These are phyloP conservation scores for Hanseniaspora lindneri DNA, from an alignment of 805 yeast genomes.

Conservation along the genomic window DNA sequence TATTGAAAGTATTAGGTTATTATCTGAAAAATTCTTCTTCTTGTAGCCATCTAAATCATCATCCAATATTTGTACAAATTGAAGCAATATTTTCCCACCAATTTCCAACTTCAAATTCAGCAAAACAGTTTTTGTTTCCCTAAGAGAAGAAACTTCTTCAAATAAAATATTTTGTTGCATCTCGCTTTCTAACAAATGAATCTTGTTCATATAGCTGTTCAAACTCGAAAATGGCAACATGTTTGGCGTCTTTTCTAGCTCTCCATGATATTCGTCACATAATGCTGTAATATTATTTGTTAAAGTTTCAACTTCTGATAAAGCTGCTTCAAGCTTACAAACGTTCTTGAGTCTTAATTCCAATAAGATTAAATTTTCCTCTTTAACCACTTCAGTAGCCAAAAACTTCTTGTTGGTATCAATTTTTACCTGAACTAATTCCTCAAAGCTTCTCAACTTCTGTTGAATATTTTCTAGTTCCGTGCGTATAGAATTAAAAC, in stretches of 20 bases:
- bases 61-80: slow-evolving; percentile 44
- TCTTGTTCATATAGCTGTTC: slow-evolving; percentile 40
- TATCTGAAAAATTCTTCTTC: slow-evolving; percentile 26
- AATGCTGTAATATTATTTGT: slow-evolving; percentile 36
- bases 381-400: slow-evolving; percentile 44
- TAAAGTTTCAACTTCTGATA: slow-evolving; percentile 35
- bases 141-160: slow-evolving; percentile 27
- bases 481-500: slow-evolving; percentile 51
- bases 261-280: slow-evolving; percentile 19
- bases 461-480: no score
- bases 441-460: no score
- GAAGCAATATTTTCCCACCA: slow-evolving; percentile 52
- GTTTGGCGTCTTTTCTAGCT: slow-evolving; percentile 28
- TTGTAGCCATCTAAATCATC: slow-evolving; percentile 53
- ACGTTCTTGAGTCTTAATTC: slow-evolving; percentile 5
- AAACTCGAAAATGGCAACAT: slow-evolving; percentile 27
- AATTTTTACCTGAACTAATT: no score
- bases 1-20: slow-evolving; percentile 43
- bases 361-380: background rate
- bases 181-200: slow-evolving; percentile 43
- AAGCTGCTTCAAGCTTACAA: slow-evolving; percentile 36
- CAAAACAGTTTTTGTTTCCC: slow-evolving; percentile 39
- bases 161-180: slow-evolving; percentile 27
- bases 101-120: slow-evolving; percentile 48
- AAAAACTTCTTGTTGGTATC: no score